Evolutionary conservation across 2,329 filamentous ascomycete genomes (phyloP), one percentile per base, ranked within the genome.

Genomic region (Scortechinia acanthostroma): DNA sequence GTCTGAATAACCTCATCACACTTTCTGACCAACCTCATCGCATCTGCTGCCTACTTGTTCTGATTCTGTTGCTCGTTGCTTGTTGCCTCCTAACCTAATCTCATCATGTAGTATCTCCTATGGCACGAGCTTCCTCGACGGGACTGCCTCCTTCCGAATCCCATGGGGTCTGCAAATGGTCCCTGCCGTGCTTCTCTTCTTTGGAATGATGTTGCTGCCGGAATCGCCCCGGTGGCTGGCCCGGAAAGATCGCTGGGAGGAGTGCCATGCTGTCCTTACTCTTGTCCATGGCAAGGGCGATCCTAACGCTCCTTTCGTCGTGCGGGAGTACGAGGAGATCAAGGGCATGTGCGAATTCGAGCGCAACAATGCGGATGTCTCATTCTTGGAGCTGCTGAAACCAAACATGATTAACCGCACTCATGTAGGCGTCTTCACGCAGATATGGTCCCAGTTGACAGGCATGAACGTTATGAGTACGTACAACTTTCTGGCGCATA

Each of bases 391-490:
- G 56, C 73, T 93, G 1, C 75, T 93, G 64, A 76, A 73, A 52
- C 85, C 86, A 1, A 68, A 68, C n/a, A 88, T 88, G 80, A 70
- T 88, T 58, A 84, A 88, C 63, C 76, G 86, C 22, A 86, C 83
- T 5, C 68, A 82, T 51, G 82, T 87, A 50, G 86, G 83, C 49
- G 56, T 88, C 35, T 88, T 86, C 58, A 83, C 73, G 1, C 85
- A 89, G 62, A 82, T 89, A 53, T 86, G 85, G 86, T 80, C 75
- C 10, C 85, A 90, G 57, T 63, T 89, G 42, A 87, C 83, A 0
- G 85, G 86, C 16, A 88, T 87, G 83, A 88, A 88, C 54, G 82
- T 78, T 28, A 83, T 80, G 84, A 40, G 82, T 77, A 50, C 52
- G 64, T 22, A 1, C 3, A 58, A 58, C 50, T 57, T 53, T 43